Evolutionary conservation across 768 basidiomycete species (phyloP).

Genomic region (Russula olivacea): DNA sequence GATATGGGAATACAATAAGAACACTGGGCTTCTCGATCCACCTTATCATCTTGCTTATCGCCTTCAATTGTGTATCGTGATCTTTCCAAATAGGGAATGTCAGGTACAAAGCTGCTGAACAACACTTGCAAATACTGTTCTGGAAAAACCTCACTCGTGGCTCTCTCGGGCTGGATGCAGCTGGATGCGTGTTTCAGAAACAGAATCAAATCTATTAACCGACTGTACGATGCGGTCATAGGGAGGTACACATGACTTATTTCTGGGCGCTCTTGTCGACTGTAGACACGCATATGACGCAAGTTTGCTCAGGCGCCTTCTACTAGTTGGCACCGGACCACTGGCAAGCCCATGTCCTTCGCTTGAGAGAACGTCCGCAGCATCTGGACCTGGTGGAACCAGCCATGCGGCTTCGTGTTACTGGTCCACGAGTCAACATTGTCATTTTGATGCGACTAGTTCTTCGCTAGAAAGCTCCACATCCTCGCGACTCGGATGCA

Average conservation of each 20-base stretch:
- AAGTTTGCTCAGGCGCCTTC: background rate
- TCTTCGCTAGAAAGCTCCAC: background rate
- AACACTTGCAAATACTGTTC: background rate
- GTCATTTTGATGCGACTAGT: too few relatives aligned
- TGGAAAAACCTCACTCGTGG: background rate
- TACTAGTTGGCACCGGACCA: too few relatives aligned
- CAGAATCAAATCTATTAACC: background rate
- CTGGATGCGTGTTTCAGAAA: conserved; percentile 1
- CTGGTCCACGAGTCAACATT: background rate
- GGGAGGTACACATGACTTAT: background rate
- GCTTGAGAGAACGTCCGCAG: too few relatives aligned
- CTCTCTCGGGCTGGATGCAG: background rate
- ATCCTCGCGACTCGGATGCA: background rate
- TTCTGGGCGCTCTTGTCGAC: background rate
- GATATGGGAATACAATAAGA: background rate
- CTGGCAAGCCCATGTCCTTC: background rate
- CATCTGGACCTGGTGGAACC: too few relatives aligned
- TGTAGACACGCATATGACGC: conserved; percentile 4
- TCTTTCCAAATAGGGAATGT: background rate
- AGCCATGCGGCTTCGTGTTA: too few relatives aligned
- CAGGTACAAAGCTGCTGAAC: conserved; percentile 7
- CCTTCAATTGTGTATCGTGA: background rate
- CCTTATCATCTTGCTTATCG: conserved; percentile 4
- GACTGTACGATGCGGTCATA: background rate
- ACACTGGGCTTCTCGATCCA: background rate